A percentile compares a stretch with the other conserved stretches of the same genome.
These are phyloP conservation scores for Brassica balearica DNA, from an alignment of 441 rosid species.

Conservation along the genomic window DNA sequence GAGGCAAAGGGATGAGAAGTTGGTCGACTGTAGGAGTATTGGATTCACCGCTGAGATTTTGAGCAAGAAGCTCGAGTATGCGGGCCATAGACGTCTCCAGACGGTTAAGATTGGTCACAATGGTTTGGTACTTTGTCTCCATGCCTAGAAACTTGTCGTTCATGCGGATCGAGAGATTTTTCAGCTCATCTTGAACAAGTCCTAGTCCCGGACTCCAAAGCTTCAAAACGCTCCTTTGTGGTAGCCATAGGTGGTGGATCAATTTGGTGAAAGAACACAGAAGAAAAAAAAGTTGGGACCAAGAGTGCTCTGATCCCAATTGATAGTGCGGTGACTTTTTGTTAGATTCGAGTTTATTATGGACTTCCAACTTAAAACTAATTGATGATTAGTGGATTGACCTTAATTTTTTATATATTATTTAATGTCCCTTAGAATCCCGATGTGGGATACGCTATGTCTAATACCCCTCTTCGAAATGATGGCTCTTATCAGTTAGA, in stretches of 20 bases:
- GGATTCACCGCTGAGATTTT: neutral
- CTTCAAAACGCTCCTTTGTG: neutral
- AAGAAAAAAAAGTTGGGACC: neutral
- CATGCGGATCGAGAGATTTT: neutral
- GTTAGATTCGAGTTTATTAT: no score
- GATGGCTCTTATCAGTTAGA: no score
- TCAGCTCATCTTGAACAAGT: neutral
- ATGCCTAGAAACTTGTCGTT: neutral
- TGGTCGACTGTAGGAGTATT: neutral
- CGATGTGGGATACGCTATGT: no score
- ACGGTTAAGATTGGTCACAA: no score
- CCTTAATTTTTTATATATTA: no score
- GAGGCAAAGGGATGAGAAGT: neutral
- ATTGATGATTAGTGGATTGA: no score
- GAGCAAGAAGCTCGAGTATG: neutral
- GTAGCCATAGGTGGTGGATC: neutral
- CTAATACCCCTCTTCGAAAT: no score
- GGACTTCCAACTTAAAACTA: no score
- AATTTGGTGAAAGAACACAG: neutral
- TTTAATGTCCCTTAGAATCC: no score
- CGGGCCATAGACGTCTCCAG: neutral
- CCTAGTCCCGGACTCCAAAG: neutral
- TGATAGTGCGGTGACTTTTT: neutral
- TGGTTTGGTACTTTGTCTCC: neutral
- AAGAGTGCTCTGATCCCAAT: neutral